phyloP scores from a whole-genome alignment of 805 yeast genomes.

The Vanderwaltozyma polyspora region DNA sequence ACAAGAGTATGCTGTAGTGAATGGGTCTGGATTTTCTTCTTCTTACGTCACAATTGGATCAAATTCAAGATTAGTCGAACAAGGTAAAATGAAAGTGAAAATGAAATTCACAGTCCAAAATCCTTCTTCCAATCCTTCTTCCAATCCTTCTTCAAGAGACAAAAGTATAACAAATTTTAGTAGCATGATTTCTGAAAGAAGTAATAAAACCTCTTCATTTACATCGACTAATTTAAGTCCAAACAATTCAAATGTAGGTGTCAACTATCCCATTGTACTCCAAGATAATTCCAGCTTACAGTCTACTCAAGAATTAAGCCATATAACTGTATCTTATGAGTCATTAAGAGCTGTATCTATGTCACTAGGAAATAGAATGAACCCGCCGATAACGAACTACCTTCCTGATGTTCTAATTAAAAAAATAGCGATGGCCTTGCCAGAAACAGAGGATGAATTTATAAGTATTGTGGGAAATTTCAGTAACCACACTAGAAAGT shows the following conservation, averaged over 20 bases:
- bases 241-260: no score
- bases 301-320: slow-evolving; percentile 18
- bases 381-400: slow-evolving; percentile 17
- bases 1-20: slow-evolving; percentile 61
- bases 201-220: not conserved
- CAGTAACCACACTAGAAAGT: slow-evolving; percentile 13
- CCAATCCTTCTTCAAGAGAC: slow-evolving; percentile 3
- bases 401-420: slow-evolving; percentile 18
- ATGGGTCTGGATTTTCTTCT: slow-evolving; percentile 67
- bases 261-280: no score
- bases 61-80: slow-evolving; percentile 39
- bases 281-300: slow-evolving; percentile 4
- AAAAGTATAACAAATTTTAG: not conserved
- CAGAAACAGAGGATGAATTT: slow-evolving; percentile 19
- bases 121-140: slow-evolving; percentile 9
- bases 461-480: slow-evolving; percentile 11
- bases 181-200: not conserved
- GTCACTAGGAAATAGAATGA: slow-evolving; percentile 12
- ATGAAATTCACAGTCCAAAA: slow-evolving; percentile 37
- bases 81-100: slow-evolving; percentile 34
- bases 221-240: slow-evolving; percentile 5
- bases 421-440: slow-evolving; percentile 18
- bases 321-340: slow-evolving; percentile 17
- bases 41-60: slow-evolving; percentile 61
- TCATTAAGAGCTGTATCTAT: slow-evolving; percentile 15